Base-by-base conservation (phyloP, 495 filamentous ascomycete species). In the Cairneyella variabilis region DNA sequence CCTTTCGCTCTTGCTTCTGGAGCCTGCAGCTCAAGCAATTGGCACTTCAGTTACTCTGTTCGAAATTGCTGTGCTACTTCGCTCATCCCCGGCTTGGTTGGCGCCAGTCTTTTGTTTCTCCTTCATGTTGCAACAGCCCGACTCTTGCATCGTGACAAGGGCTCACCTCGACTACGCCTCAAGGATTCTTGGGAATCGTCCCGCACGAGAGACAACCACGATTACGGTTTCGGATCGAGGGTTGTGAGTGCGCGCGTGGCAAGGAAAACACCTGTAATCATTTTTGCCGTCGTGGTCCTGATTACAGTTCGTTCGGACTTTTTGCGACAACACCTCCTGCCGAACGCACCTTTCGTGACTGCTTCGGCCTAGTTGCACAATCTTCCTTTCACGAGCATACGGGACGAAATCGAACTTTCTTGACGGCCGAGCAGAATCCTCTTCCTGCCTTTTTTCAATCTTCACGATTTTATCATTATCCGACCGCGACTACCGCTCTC, bases 71-170 rank as follows among this genome's bases (percentile, higher is more conserved):
- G n/a, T n/a, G n/a, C n/a, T n/a, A n/a, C n/a, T n/a, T n/a, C n/a
- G n/a, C n/a, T n/a, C n/a, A n/a, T n/a, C n/a, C n/a, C n/a, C n/a
- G n/a, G n/a, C n/a, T n/a, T n/a, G n/a, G n/a, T n/a, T n/a, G 47
- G 47, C 25, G 34, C 40, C 49, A 52, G 48, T 49, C 44, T 25
- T 28, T 48, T 34, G 41, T 52, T 57, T 57, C 44, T 40, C 27
- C 52, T 51, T 59, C 46, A 48, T 53, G 50, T 51, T 59, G 56
- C 56, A 54, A 34, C 53, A 47, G 30, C 10, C 53, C 48, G 48
- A 52, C 44, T 51, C 28, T 45, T 51, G 51, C 46, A 42, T 54
- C 50, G 49, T 58, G 56, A 59, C 56, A 49, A 51, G 44, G 56
- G 51, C 50, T 46, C 56, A 45, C 53, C 44, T 45, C 30, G 37